Evolutionary conservation across 768 basidiomycete genomes (phyloP).

Genomic region (Pisolithus marmoratus): DNA sequence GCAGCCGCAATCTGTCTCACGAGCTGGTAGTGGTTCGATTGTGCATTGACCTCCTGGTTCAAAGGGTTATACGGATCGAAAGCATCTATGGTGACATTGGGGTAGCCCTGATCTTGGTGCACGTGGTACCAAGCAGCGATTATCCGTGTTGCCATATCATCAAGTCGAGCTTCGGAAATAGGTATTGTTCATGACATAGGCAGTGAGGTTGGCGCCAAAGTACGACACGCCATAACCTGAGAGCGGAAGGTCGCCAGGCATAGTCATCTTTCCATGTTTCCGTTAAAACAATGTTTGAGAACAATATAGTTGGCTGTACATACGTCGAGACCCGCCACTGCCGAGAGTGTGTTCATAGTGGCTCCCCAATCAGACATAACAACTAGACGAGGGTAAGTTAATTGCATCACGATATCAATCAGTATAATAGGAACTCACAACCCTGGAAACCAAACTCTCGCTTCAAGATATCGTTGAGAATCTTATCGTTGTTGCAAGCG

Average conservation of each 20-base stretch:
- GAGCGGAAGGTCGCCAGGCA: conserved; percentile 61
- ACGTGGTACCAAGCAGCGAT: conserved; percentile 54
- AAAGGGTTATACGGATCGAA: conserved; percentile 25
- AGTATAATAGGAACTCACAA: conserved; percentile 35
- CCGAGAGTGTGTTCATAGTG: conserved; percentile 40
- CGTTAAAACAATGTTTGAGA: not conserved
- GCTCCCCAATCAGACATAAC: conserved; percentile 62
- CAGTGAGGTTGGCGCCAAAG: conserved; percentile 56
- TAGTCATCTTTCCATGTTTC: conserved; percentile 48
- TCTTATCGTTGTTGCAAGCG: conserved; percentile 59
- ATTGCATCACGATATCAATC: not conserved
- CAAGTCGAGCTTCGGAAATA: conserved; percentile 53
- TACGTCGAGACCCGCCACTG: conserved; percentile 60
- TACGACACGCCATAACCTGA: conserved; percentile 35
- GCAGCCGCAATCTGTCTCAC: conserved; percentile 60
- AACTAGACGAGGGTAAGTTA: conserved; percentile 24
- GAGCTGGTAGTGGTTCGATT: conserved; percentile 46
- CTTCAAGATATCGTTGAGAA: conserved; percentile 57
- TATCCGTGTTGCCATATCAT: conserved; percentile 69
- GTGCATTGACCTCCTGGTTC: conserved; percentile 48
- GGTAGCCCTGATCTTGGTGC: conserved; percentile 29
- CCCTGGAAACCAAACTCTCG: conserved; percentile 63
- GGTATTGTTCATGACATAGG: conserved; percentile 54
- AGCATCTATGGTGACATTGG: conserved; percentile 19
- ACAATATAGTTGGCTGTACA: conserved; percentile 19